These are phyloP conservation scores for Trichocladium antarcticum DNA, from an alignment of 495 filamentous ascomycete genomes.

Conservation along the genomic window DNA sequence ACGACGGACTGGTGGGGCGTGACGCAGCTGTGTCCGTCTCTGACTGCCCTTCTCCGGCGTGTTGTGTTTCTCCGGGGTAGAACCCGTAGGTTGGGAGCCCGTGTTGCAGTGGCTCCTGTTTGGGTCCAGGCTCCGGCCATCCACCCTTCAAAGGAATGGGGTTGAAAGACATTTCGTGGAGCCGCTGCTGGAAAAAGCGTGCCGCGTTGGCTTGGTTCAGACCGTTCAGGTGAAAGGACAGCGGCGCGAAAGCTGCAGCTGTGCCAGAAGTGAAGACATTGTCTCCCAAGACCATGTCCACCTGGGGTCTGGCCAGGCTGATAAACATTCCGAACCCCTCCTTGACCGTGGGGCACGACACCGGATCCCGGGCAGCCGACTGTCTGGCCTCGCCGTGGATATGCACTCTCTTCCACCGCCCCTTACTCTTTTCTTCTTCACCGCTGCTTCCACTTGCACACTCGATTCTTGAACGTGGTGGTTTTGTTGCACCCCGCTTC, in stretches of 20 bases:
- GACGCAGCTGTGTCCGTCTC: neutral
- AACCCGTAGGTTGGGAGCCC: neutral
- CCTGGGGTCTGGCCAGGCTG: slow-evolving; percentile 8
- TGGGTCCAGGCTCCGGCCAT: slow-evolving; percentile 1
- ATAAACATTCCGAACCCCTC: slow-evolving; percentile 12
- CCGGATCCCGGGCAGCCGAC: neutral
- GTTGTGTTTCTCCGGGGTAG: neutral
- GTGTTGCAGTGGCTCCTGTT: neutral
- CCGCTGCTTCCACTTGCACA: slow-evolving; percentile 5
- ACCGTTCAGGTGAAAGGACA: neutral
- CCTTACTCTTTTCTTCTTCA: neutral
- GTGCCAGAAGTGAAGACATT: neutral
- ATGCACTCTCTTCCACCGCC: slow-evolving; percentile 3
- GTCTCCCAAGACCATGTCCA: neutral
- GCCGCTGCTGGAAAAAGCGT: neutral
- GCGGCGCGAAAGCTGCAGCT: neutral
- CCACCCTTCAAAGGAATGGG: neutral
- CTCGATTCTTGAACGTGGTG: neutral
- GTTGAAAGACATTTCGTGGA: slow-evolving; percentile 10
- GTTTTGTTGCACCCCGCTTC: neutral
- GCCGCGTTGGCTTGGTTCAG: slow-evolving; percentile 5
- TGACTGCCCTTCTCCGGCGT: neutral
- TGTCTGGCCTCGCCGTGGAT: neutral
- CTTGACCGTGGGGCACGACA: neutral
- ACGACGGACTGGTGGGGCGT: neutral